A percentile compares a stretch with the other conserved stretches of the same genome.
These are phyloP conservation scores for Oenanthe javanica DNA, from an alignment of 140 eudicot genomes.

Conservation along the genomic window DNA sequence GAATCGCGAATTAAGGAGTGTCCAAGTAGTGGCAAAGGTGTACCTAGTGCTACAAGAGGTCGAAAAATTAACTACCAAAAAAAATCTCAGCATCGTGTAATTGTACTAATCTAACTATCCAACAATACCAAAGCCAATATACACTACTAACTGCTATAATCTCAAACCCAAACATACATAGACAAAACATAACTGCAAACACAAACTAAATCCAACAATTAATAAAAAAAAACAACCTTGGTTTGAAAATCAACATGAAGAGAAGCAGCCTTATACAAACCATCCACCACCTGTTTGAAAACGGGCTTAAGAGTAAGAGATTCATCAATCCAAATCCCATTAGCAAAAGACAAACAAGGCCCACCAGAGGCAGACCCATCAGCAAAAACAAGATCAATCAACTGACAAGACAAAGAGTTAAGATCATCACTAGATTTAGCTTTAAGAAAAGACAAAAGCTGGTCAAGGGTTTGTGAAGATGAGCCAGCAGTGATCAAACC, in stretches of 20 bases:
- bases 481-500: conserved; percentile 65
- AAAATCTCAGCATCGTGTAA: too few relatives aligned
- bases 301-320: not conserved
- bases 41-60: too few relatives aligned
- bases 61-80: too few relatives aligned
- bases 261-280: not conserved
- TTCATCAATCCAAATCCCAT: not conserved
- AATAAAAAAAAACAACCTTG: not conserved
- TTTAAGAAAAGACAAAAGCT: conserved; percentile 55
- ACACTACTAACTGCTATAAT: too few relatives aligned
- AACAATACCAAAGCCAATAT: too few relatives aligned
- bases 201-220: not conserved
- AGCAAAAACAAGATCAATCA: conserved; percentile 39
- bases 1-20: too few relatives aligned
- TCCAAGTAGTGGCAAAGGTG: too few relatives aligned
- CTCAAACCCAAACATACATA: not conserved
- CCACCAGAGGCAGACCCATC: conserved; percentile 61
- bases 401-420: conserved; percentile 46
- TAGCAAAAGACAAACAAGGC: not conserved
- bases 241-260: not conserved
- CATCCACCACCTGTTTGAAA: not conserved
- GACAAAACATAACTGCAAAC: not conserved
- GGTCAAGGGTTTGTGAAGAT: conserved; percentile 48
- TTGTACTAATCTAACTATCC: too few relatives aligned
- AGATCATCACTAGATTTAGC: conserved; percentile 42